phyloP scores from a whole-genome alignment of 768 basidiomycete species.

The Podaxis mareebaensis region DNA sequence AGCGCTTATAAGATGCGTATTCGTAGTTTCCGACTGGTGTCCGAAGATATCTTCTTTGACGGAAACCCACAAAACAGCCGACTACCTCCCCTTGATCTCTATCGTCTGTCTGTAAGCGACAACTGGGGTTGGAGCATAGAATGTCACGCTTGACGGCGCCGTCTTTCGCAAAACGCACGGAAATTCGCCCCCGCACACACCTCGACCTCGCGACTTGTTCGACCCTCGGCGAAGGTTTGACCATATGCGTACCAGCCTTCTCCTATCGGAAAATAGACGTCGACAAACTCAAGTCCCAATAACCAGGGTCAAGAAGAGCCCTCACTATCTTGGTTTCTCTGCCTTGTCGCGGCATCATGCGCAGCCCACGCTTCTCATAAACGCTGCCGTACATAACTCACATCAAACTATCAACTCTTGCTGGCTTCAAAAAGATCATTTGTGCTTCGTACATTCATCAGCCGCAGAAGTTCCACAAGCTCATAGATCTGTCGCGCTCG shows the following conservation, averaged over 20 bases:
- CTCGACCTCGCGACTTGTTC: not conserved
- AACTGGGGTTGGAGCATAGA: not conserved
- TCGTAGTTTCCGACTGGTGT: conserved; percentile 4
- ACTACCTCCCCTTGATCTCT: not conserved
- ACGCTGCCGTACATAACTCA: not conserved
- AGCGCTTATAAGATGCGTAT: not conserved
- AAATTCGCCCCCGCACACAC: not conserved
- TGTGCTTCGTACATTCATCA: not conserved
- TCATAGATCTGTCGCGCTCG: not conserved
- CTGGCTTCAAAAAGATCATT: not conserved
- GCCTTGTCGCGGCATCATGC: not conserved
- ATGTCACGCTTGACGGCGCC: not conserved
- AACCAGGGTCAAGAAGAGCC: not conserved
- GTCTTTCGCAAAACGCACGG: not conserved
- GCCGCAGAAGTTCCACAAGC: conserved; percentile 2
- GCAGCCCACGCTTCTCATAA: not conserved
- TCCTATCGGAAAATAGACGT: not conserved
- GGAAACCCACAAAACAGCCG: not conserved
- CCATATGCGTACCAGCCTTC: not conserved
- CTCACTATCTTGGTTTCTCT: not conserved
- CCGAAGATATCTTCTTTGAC: not conserved
- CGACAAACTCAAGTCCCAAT: not conserved
- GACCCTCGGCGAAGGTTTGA: not conserved
- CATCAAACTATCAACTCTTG: not conserved
- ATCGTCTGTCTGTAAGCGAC: not conserved